Conservation (phyloP, 805 yeast genomes). For the Ogataea thermomethanolica region DNA sequence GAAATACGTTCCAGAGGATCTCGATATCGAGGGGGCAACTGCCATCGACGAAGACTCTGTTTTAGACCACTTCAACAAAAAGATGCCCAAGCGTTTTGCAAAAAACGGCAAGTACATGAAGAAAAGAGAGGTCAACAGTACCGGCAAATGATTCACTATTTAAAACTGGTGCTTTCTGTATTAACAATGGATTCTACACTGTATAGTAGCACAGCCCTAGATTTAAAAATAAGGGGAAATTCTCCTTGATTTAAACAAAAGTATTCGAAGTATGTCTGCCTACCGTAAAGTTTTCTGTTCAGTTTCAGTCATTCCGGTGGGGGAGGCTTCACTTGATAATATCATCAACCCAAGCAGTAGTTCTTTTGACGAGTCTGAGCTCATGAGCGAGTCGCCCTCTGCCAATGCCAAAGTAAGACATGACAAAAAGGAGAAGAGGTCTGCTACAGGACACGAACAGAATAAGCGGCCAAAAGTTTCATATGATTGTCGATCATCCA, state of each 20-base stretch:
- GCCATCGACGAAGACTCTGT: conserved; percentile 2
- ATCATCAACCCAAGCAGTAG: conserved; percentile 13
- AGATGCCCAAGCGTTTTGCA: conserved; percentile 14
- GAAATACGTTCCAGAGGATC: conserved; percentile 9
- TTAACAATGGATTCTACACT: conserved; percentile 2
- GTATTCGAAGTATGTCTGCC: not conserved
- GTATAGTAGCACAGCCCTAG: conserved; percentile 6
- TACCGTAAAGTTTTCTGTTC: conserved; percentile 19
- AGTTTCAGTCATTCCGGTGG: conserved; percentile 14
- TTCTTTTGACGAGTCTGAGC: conserved; percentile 19
- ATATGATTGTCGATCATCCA: too few species aligned
- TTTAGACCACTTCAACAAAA: conserved; percentile 9
- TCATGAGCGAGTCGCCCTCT: conserved; percentile 18
- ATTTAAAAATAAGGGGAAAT: conserved; percentile 2
- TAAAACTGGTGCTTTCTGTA: conserved; percentile 3
- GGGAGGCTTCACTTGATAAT: conserved; percentile 10
- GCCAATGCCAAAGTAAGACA: conserved; percentile 13
- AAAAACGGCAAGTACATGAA: not conserved
- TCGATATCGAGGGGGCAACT: not conserved
- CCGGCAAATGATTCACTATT: too few species aligned
- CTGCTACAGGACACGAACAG: too few species aligned
- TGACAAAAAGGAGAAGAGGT: conserved; percentile 1
- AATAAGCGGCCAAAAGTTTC: too few species aligned
- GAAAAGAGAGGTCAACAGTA: not conserved
- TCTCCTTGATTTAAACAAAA: not conserved